phyloP scores from a whole-genome alignment of 176 grass and related monocot species.

The Bolboschoenus planiculmis region DNA sequence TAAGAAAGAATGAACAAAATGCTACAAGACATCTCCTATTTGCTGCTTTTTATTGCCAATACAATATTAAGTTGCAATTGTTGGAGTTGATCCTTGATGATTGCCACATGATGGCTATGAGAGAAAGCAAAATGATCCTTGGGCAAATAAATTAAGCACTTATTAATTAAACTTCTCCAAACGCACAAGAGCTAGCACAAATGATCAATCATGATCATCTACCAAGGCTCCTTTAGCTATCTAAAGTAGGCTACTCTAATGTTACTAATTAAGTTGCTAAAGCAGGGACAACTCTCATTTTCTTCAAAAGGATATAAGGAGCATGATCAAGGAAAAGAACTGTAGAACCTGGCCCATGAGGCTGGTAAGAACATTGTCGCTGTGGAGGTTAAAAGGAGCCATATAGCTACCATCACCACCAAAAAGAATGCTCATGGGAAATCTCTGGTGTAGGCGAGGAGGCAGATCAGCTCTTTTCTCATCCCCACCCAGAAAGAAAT shows the following conservation, averaged over 20 bases:
- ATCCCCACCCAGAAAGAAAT: constrained; percentile 99
- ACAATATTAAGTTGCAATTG: not conserved
- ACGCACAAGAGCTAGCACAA: not conserved
- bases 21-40: not conserved
- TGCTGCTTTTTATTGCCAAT: not conserved
- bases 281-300: not conserved
- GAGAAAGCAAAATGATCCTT: not conserved
- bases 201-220: not conserved
- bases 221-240: too few species aligned
- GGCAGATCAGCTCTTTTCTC: constrained; percentile 98
- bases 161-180: not conserved
- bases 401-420: constrained; percentile 98
- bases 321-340: constrained; percentile 2
- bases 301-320: not conserved
- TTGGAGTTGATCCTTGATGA: not conserved
- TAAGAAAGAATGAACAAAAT: not conserved
- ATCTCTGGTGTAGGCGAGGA: constrained; percentile 85
- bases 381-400: constrained; percentile 93
- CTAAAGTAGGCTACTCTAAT: not conserved
- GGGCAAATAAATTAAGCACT: not conserved
- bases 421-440: constrained; percentile 90
- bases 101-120: not conserved
- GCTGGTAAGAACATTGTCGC: constrained; percentile 97
- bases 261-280: not conserved
- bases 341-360: constrained; percentile 83